These are phyloP conservation scores for Russula earlei DNA, from an alignment of 768 basidiomycete species.

Conservation along the genomic window DNA sequence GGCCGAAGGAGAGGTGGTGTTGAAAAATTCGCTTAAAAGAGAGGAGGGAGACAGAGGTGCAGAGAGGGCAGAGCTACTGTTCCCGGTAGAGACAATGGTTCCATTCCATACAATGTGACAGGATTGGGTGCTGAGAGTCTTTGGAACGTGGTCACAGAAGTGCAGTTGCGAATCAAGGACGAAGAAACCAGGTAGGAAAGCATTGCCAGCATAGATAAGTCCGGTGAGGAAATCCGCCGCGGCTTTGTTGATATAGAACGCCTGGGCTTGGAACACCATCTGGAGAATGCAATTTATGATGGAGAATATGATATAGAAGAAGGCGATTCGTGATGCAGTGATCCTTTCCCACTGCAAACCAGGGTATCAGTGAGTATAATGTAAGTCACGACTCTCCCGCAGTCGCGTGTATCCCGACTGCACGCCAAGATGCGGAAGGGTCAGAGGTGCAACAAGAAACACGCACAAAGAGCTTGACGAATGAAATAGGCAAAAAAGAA, in stretches of 20 bases:
- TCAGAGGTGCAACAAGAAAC: neutral
- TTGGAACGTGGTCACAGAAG: slow-evolving; percentile 48
- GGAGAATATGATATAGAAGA: slow-evolving; percentile 59
- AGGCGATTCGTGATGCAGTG: slow-evolving; percentile 56
- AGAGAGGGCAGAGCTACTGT: neutral
- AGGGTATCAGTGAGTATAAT: neutral
- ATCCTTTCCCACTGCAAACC: slow-evolving; percentile 53
- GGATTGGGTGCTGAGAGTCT: slow-evolving; percentile 23
- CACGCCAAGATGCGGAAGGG: neutral
- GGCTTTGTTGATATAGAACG: slow-evolving; percentile 52
- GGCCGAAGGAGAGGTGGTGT: neutral
- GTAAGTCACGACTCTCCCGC: too few relatives aligned
- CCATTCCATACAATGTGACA: slow-evolving; percentile 55
- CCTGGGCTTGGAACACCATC: slow-evolving; percentile 56
- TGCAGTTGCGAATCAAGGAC: slow-evolving; percentile 43
- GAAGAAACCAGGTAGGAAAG: slow-evolving; percentile 41
- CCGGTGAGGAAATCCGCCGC: slow-evolving; percentile 44
- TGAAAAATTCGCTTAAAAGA: neutral
- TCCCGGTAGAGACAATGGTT: slow-evolving; percentile 11
- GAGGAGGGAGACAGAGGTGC: slow-evolving; percentile 6
- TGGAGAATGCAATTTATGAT: slow-evolving; percentile 57
- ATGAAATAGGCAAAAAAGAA: slow-evolving; percentile 30
- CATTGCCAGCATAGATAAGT: slow-evolving; percentile 43
- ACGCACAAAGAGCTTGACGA: slow-evolving; percentile 43
- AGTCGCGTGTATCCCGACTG: too few relatives aligned